Evolutionary conservation across 2,329 filamentous ascomycete species (phyloP), one percentile per base, ranked within the genome.

Genomic region (Fonsecaea pedrosoi): DNA sequence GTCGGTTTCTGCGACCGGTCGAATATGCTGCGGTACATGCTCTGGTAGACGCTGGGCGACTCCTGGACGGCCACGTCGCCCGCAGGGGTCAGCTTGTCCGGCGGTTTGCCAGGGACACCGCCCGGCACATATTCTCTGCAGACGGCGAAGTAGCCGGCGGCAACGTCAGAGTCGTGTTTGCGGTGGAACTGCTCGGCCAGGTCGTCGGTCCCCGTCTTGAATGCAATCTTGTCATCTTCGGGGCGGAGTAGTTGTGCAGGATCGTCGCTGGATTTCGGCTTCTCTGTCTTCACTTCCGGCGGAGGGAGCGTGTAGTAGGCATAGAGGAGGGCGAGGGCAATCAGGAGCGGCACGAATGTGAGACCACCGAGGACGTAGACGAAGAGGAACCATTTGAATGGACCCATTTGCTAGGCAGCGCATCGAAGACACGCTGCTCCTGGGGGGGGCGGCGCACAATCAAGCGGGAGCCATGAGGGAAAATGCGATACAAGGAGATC

Each of bases 1-100:
- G 81, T 84, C 3, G 85, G 84, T 18, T 79, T 79, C 70, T 83
- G 83, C 74, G 90, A 94, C 74, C 94, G 87, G 73, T 97, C 93
- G 77, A 99, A 98, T 69, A 99, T 90, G 77, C 91, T 97, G 76
- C 93, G 85, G 80, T 99, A 99, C 92, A 99, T 97, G 77, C 91
- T 91, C 84, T 98, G 95, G 79, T 98, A 98, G 42, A 99, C 94
- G 77, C 94, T 97, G 64, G 91, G 93, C 75, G 92, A 96, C 64
- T 93, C 90, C 50, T 90, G 84, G 38, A 90, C 87, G 54, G 95
- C 88, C 15, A 91, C 90, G 64, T 90, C 89, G 18, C 92, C 92
- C 12, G 92, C 87, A 5, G 93, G 92, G 0, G 92, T 94, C 37
- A 89, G 87, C 67, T 92, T 87, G 80, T 97, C 94, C 66, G 94